Evolutionary conservation across 176 grass and related monocot genomes (phyloP), one percentile per base, ranked within the genome.

Genomic region (Eragrostis curvula): DNA sequence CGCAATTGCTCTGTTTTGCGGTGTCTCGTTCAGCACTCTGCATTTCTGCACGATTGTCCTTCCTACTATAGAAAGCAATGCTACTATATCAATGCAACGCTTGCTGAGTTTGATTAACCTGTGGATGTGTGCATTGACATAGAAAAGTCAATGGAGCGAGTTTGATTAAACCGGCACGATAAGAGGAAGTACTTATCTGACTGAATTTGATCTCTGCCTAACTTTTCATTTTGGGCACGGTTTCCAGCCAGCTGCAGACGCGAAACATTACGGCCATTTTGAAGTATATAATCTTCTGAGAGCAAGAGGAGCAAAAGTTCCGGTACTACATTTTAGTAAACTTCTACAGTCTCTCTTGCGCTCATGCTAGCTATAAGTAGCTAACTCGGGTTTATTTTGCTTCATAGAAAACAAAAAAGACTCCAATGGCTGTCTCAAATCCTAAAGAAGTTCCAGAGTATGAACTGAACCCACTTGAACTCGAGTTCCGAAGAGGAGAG

Each of bases 401-500:
- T 82, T 64, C 56, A 41, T 70, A 99, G 96, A 99, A 91, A 96
- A 83, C 79, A 15, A 87, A 49, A 32, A 99, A 88, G 59, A 93
- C 96, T 84, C 96, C 96, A 10, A 99, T 99, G 96, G 68, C 41
- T 21, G 96, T 99, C 53, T 91, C 91, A 65, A 90, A 99, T 88
- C 96, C 96, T 23, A 84, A 83, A 82, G 85, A 99, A 73, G 79
- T 95, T 77, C 96, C 96, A 46, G 96, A 99, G 75, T 99, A 99
- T 70, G 96, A 99, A 83, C 76, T 99, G 77, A 99, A 96, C 64
- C 96, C 93, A 16, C 75, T 91, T 47, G 90, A 99, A 69, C 87
- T 99, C 48, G 87, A 99, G 58, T 93, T 99, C 61, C 83, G 79
- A 74, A 91, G 87, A 91, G 78, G 89, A 30, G 87, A 85, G 73